phyloP scores from a whole-genome alignment of 2,329 filamentous ascomycete genomes.

The Fusarium nodosum region DNA sequence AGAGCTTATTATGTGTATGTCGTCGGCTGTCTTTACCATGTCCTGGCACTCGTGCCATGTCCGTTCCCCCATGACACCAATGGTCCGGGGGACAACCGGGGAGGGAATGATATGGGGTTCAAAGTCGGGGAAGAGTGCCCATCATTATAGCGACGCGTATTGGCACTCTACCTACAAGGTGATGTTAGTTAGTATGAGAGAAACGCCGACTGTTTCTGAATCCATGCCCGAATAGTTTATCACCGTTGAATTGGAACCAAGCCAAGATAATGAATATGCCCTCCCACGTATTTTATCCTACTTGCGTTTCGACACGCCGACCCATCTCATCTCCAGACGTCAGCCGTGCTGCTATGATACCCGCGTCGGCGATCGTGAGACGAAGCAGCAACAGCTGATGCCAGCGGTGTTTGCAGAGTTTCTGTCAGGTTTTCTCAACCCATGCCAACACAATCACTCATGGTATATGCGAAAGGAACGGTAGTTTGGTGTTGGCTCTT shows the following conservation, averaged over 20 bases:
- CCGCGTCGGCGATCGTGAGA: neutral
- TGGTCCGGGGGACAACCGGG: conserved; percentile 27
- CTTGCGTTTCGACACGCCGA: conserved; percentile 11
- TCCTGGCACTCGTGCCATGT: conserved; percentile 20
- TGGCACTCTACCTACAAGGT: conserved; percentile 4
- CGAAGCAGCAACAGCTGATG: conserved; percentile 6
- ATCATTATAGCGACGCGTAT: conserved; percentile 18
- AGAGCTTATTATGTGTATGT: conserved; percentile 1
- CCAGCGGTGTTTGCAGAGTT: conserved; percentile 1
- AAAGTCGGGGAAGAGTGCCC: conserved; percentile 25
- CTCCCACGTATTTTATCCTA: conserved; percentile 16
- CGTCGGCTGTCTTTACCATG: neutral
- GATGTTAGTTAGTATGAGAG: conserved; percentile 12
- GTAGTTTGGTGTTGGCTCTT: conserved; percentile 45
- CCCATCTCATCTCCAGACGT: conserved; percentile 35
- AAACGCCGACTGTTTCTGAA: conserved; percentile 30
- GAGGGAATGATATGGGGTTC: conserved; percentile 20
- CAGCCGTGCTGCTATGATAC: conserved; percentile 26
- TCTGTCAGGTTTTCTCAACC: conserved; percentile 5
- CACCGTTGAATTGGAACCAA: conserved; percentile 16
- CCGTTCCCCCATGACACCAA: conserved; percentile 26
- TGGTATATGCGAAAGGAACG: conserved; percentile 15
- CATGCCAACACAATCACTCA: conserved; percentile 31
- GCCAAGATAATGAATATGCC: conserved; percentile 9
- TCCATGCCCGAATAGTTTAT: neutral